Conservation (phyloP, 352 stramenopile species). For the Phytophthora pisi region DNA sequence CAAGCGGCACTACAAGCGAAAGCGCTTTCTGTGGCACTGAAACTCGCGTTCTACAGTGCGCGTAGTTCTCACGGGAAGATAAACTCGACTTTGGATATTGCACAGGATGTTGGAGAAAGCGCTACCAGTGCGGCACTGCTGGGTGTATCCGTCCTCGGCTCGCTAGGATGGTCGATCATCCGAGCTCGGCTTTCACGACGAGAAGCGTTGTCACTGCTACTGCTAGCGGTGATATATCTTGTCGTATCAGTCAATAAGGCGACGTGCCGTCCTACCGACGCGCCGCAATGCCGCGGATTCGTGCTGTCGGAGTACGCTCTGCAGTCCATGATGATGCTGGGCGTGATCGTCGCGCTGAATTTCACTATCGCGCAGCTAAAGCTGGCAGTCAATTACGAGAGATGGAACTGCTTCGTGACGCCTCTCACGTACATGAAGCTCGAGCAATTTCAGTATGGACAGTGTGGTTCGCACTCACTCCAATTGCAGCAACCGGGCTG, state of each 20-base stretch:
- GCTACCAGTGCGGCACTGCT: slow-evolving; percentile 44
- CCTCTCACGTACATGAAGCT: slow-evolving; percentile 76
- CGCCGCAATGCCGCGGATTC: slow-evolving; percentile 58
- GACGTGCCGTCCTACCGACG: slow-evolving; percentile 43
- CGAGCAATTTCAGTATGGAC: slow-evolving; percentile 63
- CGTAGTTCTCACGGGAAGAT: slow-evolving; percentile 44
- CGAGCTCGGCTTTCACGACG: slow-evolving; percentile 46
- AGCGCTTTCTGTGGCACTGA: slow-evolving; percentile 50
- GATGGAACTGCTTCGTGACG: slow-evolving; percentile 65
- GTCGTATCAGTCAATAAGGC: slow-evolving; percentile 51
- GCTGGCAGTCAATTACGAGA: slow-evolving; percentile 46
- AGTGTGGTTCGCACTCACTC: background rate
- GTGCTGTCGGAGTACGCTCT: slow-evolving; percentile 71
- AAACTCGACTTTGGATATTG: slow-evolving; percentile 36
- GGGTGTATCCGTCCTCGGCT: slow-evolving; percentile 49
- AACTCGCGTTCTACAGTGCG: slow-evolving; percentile 60
- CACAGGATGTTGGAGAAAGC: slow-evolving; percentile 47
- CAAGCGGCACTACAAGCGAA: slow-evolving; percentile 60
- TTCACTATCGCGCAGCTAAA: slow-evolving; percentile 67
- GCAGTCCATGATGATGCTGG: slow-evolving; percentile 69
- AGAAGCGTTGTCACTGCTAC: slow-evolving; percentile 43
- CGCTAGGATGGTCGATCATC: slow-evolving; percentile 73
- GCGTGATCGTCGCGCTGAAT: slow-evolving; percentile 71
- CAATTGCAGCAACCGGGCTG: background rate
- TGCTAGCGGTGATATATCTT: slow-evolving; percentile 50